These are phyloP conservation scores for Puccinia triticina DNA, from an alignment of 1,284 basidiomycete genomes.

Conservation along the genomic window DNA sequence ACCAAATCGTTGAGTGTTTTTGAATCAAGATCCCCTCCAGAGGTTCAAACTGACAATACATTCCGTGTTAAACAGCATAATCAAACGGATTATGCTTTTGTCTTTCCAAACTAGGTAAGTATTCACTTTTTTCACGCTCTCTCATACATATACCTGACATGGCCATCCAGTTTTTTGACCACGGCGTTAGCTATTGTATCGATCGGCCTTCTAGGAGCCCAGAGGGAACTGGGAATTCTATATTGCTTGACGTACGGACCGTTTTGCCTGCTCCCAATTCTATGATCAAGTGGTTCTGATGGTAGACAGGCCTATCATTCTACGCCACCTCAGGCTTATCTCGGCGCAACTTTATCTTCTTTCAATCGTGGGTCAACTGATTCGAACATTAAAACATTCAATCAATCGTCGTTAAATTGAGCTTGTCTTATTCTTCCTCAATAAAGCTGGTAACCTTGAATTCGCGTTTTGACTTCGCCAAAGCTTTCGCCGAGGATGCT, in stretches of 20 bases:
- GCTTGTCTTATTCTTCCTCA: background rate
- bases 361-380: constrained; percentile 27
- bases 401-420: background rate
- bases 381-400: background rate
- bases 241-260: constrained; percentile 22
- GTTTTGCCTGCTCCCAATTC: background rate
- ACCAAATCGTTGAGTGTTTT: constrained; percentile 27
- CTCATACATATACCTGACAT: background rate
- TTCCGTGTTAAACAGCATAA: constrained; percentile 8
- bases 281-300: background rate
- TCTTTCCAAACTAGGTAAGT: constrained; percentile 35
- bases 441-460: constrained; percentile 42
- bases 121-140: background rate
- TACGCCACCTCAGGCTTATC: constrained; percentile 8
- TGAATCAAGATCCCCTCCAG: background rate
- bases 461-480: constrained; percentile 42
- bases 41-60: background rate
- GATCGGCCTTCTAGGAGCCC: constrained; percentile 28
- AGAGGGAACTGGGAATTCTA: constrained; percentile 30
- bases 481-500: constrained; percentile 43
- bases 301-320: background rate
- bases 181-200: constrained; percentile 39
- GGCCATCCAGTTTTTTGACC: constrained; percentile 23
- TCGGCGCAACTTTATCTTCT: constrained; percentile 39
- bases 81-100: constrained; percentile 40